A percentile compares a stretch with the other conserved stretches of the same genome.
Evolutionary conservation across 1,284 basidiomycete species (phyloP).

Genomic region (Malassezia sp.): DNA sequence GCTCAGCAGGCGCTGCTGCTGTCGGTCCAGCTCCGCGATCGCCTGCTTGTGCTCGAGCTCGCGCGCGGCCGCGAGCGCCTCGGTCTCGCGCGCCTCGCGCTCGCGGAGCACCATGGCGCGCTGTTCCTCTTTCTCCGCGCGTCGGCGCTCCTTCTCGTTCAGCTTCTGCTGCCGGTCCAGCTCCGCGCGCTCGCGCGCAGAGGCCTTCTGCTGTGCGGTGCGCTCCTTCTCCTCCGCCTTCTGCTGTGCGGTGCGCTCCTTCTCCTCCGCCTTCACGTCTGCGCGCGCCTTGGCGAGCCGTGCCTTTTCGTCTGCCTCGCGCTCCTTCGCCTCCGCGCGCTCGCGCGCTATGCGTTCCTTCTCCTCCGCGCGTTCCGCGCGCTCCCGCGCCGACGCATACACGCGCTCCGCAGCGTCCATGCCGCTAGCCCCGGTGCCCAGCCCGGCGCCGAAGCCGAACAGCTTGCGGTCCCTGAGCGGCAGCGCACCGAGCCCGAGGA

Average conservation of each 20-base stretch:
- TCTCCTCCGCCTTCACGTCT: neutral
- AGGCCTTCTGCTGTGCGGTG: neutral
- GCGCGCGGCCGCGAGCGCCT: constrained; percentile 4
- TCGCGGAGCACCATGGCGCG: neutral
- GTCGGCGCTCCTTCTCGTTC: constrained; percentile 6
- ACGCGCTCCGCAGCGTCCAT: no score
- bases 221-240: constrained; percentile 1
- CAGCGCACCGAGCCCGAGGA: no score
- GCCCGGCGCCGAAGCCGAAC: no score
- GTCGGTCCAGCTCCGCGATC: constrained; percentile 14
- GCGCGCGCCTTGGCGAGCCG: neutral
- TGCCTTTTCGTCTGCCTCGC: neutral
- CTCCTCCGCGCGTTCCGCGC: no score
- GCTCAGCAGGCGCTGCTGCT: constrained; percentile 9
- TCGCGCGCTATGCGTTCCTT: neutral
- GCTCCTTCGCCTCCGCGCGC: neutral
- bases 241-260: neutral
- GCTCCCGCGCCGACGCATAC: no score
- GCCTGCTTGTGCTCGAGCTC: constrained; percentile 12
- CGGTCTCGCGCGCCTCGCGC: constrained; percentile 2
- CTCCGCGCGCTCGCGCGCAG: neutral
- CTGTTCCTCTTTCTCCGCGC: constrained; percentile 2
- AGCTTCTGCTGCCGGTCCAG: constrained; percentile 7
- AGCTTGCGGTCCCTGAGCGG: no score
- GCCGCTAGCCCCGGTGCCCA: no score